Evolutionary conservation across 495 filamentous ascomycete species (phyloP), one percentile per base, ranked within the genome.

Genomic region (Jackrogersella multiformis): DNA sequence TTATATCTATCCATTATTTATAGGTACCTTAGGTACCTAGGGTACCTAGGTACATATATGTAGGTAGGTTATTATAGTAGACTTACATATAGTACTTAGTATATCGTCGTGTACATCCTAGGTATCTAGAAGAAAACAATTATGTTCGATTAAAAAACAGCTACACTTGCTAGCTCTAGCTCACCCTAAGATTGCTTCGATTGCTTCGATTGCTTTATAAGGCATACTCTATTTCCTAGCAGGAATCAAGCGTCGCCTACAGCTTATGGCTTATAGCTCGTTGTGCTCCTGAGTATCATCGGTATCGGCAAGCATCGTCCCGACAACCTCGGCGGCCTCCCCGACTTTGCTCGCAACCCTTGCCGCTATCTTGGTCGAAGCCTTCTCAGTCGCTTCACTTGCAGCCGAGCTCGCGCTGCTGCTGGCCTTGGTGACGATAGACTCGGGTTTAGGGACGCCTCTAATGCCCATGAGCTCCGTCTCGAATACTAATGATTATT

Each of bases 391-490:
- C 20, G 70, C 73, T 24, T 77, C 71, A 45, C 73, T 73, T 2
- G 54, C 65, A 30, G 36, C 28, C 15, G 54, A 48, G 28, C 69
- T 66, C 21, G 69, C 65, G 52, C 56, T 71, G 20, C 71, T 66
- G 56, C 72, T 75, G 23, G 76, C 61, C 74, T 83, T 82, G 66
- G 77, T 77, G 26, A 80, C 74, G 59, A 82, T 81, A 21, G 77
- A 75, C 52, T 82, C 82, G 63, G 84, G 83, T 46, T 83, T 79
- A 56, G 82, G 77, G 18, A 96, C 93, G 15, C 95, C 95, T 8
- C 88, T 81, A 74, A 98, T 98, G 41, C 84, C 91, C 72, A 97
- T 82, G 72, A 99, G 82, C 77, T 96, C 92, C 60, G 95, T 98
- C 82, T 96, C 92, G 73, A 98, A 98, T 24, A 98, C 86, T 89